These are phyloP conservation scores for Scenedesmus sp. DNA, from an alignment of 163 green algal species.

Conservation along the genomic window DNA sequence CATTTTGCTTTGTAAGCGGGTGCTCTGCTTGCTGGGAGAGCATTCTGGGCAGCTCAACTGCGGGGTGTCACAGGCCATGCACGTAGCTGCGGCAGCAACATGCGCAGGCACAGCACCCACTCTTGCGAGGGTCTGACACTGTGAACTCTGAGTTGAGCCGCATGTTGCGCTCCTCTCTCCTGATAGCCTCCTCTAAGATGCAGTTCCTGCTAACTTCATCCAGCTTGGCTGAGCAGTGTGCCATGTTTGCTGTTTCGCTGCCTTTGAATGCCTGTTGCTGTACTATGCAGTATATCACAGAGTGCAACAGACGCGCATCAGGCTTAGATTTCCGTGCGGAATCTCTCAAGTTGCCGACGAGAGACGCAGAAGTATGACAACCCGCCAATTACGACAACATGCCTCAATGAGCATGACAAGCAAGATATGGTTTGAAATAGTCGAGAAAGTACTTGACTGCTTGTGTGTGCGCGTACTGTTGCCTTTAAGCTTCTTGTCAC, in stretches of 20 bases:
- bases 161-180: conserved; percentile 17
- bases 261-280: too few relatives aligned
- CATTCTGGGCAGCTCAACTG: not conserved
- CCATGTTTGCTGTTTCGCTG: conserved; percentile 10
- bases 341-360: not conserved
- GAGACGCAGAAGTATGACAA: not conserved
- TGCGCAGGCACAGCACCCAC: not conserved
- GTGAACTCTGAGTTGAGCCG: conserved; percentile 17
- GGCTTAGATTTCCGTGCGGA: too few relatives aligned
- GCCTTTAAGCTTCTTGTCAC: not conserved
- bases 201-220: conserved; percentile 27
- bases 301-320: too few relatives aligned
- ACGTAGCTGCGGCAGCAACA: not conserved
- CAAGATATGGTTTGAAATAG: not conserved
- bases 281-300: too few relatives aligned
- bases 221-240: conserved; percentile 41
- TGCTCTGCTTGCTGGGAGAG: not conserved
- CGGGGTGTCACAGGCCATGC: not conserved
- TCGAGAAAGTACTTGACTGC: not conserved
- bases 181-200: conserved; percentile 41
- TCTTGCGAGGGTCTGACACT: conserved; percentile 26
- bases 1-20: too few relatives aligned
- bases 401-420: not conserved
- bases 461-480: not conserved
- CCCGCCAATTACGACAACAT: not conserved